Base-by-base conservation (phyloP, 1,139 yeast genomes). In the Saccharomyces pastorianus region DNA sequence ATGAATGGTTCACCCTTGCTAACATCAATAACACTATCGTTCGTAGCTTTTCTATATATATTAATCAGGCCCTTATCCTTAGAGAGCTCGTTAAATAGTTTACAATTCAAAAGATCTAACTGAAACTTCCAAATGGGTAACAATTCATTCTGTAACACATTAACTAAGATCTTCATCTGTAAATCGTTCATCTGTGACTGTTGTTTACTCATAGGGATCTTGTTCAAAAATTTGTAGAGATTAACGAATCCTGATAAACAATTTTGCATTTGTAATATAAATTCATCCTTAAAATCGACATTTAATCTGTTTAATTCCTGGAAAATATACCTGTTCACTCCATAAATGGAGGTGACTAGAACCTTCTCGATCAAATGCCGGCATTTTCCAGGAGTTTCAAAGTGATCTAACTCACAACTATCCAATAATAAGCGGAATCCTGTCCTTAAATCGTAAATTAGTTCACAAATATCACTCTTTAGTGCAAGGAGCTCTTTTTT, bases 241-340 rank as follows among this genome's bases (percentile, higher is more conserved):
- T 61, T 63, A 28, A 57, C 55, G 46, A 63, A 61, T 9, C 67
- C 67, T 42, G 57, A 53, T 29, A 59, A 46, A 34, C 65, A 61
- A 50, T 64, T 64, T 34, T 59, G 56, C 32, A 63, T 47, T 31
- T 55, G 49, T 47, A 54, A 14, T 47, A 48, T 20, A 46, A 26
- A 23, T 20, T 41, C 41, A 6, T 23, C 34, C 11, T 7, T 38
- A 20, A 38, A 17, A 46, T n/a, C 47, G 23, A 32, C 41, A 38
- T 26, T 46, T 25, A 48, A 14, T 17, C 25, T 20, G 9, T 17
- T 13, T 7, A 48, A 48, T 26, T 48, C 50, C 14, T 17, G 25
- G 6, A 13, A 23, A 14, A 48, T 23, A 28, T 31, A 23, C n/a
- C 41, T 34, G 23, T 48, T 48, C 11, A 48, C 50, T 20, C 27